Evolutionary conservation across 176 grass and related monocot genomes (phyloP), one percentile per base, ranked within the genome.

Genomic region (Hordeum vulgare): DNA sequence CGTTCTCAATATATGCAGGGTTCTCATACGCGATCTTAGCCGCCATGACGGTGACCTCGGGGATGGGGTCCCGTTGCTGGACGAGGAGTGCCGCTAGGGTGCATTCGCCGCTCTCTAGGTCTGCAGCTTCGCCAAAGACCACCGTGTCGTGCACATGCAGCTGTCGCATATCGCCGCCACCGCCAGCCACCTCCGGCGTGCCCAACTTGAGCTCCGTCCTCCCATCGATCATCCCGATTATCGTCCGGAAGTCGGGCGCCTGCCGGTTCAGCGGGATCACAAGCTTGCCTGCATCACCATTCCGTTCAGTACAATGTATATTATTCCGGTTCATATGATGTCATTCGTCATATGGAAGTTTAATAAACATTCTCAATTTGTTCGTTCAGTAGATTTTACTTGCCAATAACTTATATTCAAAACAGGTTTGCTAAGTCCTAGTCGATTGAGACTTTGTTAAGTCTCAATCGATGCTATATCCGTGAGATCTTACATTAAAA

Each of bases 11-110:
- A 78, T 87, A 89, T 8, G 86, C 84, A 1, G 65, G 45, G 39
- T 94, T 94, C 86, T 94, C 92, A 23, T 88, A 91, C 15, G 81
- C 85, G 36, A 85, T 59, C 63, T 89, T 87, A 74, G 86, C 75
- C 0, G 89, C 69, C 80, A 94, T 89, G 33, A 71, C 54, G 10
- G 84, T 85, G 76, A 94, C n/a, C 29, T 94, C 89, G 7, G 82
- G 24, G 18, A 76, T 0, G 7, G 41, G 24, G 57, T 73, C 24
- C 26, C 44, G 15, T 35, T n/a, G 73, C 57, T 51, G 34, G 15
- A 86, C 6, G 21, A 86, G 83, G 2, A 78, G 83, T 73, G 33
- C 23, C 83, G 29, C 36, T 4, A 29, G 17, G 4, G 44, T 14
- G 41, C 18, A 63, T 5, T 49, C n/a, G 44, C 78, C 83, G 56